phyloP scores from a whole-genome alignment of 371 early-diverging fungal genomes.

The Enterocytospora artemiae region DNA sequence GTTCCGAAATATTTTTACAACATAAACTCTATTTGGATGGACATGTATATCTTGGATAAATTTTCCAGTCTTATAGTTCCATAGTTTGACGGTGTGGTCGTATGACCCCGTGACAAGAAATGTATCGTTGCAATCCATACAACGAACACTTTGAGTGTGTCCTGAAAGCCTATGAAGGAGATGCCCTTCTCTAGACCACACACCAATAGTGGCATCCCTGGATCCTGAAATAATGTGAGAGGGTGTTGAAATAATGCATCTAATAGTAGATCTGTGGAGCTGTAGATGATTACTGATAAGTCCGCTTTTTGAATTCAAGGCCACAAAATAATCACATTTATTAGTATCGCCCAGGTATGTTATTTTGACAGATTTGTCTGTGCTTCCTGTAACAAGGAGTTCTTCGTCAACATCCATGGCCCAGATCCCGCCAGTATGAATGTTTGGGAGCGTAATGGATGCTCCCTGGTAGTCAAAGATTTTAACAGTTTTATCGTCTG shows the following conservation, averaged over 20 bases:
- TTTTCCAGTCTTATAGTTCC: slow-evolving; percentile 61
- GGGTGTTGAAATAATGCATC: slow-evolving; percentile 76
- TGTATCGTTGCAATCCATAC: slow-evolving; percentile 75
- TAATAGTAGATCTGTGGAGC: slow-evolving; percentile 84
- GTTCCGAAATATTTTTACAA: slow-evolving; percentile 61
- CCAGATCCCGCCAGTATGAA: slow-evolving; percentile 96
- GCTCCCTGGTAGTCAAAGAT: slow-evolving; percentile 59
- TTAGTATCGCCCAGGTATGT: too few relatives aligned
- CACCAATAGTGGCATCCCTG: slow-evolving; percentile 53
- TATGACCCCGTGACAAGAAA: slow-evolving; percentile 81
- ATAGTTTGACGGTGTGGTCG: slow-evolving; percentile 85
- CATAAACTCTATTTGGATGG: slow-evolving; percentile 70
- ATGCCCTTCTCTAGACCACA: slow-evolving; percentile 52
- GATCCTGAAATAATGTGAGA: slow-evolving; percentile 54
- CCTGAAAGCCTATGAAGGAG: slow-evolving; percentile 61
- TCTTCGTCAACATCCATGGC: slow-evolving; percentile 74
- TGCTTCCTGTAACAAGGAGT: slow-evolving; percentile 83
- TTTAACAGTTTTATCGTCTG: slow-evolving; percentile 51
- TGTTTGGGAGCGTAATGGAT: slow-evolving; percentile 62
- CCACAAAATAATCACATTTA: too few relatives aligned
- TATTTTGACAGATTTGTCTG: slow-evolving; percentile 81
- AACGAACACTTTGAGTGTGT: slow-evolving; percentile 79
- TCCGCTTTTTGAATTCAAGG: too few relatives aligned
- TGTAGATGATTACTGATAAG: slow-evolving; percentile 70
- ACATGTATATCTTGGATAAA: slow-evolving; percentile 27